Percentiles rank a stretch among this genome's conserved stretches.
These are phyloP conservation scores for Microcos paniculata DNA, from an alignment of 345 rosid genomes.

Conservation along the genomic window DNA sequence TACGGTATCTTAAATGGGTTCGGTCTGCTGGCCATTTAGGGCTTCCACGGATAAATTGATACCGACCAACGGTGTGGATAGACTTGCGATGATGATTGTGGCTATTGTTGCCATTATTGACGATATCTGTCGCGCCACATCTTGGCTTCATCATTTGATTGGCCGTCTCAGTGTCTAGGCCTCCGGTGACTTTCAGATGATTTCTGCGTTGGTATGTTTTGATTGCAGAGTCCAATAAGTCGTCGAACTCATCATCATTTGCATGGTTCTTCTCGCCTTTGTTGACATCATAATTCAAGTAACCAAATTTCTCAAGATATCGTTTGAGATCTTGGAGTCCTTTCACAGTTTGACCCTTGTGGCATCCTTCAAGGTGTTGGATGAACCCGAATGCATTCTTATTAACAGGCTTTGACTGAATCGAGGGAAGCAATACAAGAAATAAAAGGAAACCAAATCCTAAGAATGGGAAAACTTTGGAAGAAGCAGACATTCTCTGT, in stretches of 20 bases:
- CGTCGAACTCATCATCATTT: not conserved
- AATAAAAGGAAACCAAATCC: not conserved
- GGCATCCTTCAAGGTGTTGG: conserved; percentile 16
- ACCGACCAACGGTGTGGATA: not conserved
- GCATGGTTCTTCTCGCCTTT: not conserved
- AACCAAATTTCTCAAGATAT: conserved; percentile 22
- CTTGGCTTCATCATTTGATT: conserved; percentile 20
- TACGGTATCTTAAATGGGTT: conserved; percentile 2
- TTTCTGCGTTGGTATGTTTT: conserved; percentile 14
- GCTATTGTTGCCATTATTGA: not conserved
- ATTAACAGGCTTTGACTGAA: not conserved
- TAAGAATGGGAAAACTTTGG: too few species aligned
- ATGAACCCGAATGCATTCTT: not conserved
- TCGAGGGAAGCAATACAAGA: not conserved
- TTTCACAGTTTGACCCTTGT: conserved; percentile 15
- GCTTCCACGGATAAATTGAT: too few species aligned
- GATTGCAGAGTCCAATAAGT: conserved; percentile 11
- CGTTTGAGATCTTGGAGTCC: conserved; percentile 9
- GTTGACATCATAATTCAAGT: not conserved
- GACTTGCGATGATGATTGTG: not conserved
- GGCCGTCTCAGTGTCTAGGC: not conserved
- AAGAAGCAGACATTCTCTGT: too few species aligned
- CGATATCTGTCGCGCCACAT: conserved; percentile 25
- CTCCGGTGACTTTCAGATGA: conserved; percentile 14
- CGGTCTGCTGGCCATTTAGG: not conserved